A percentile compares a stretch with the other conserved stretches of the same genome.
phyloP scores from a whole-genome alignment of 2,329 filamentous ascomycete species.

The Coniosporium tulheliwenetii region DNA sequence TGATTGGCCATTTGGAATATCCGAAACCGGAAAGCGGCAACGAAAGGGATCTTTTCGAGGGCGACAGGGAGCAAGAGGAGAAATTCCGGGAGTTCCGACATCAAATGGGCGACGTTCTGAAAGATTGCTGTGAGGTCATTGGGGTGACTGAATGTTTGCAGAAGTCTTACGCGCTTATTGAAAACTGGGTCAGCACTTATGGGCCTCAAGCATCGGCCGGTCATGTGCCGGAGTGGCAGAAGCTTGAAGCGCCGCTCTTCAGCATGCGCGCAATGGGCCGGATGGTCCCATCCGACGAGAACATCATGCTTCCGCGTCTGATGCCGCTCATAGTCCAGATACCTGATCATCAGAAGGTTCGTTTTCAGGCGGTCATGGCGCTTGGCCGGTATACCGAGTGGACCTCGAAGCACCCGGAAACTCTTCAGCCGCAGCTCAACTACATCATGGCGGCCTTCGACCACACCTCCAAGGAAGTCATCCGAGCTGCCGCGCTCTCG shows the following conservation, averaged over 20 bases:
- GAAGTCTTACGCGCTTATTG: conserved; percentile 76
- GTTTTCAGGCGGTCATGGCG: conserved; percentile 96
- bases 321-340: conserved; percentile 91
- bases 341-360: conserved; percentile 91
- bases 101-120: conserved; percentile 92
- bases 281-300: conserved; percentile 86
- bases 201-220: conserved; percentile 57
- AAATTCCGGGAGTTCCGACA: conserved; percentile 95
- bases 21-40: conserved; percentile 59
- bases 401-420: conserved; percentile 88
- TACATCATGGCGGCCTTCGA: conserved; percentile 92
- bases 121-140: conserved; percentile 93
- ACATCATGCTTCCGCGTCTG: conserved; percentile 71
- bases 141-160: conserved; percentile 79
- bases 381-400: conserved; percentile 94
- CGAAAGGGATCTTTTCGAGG: conserved; percentile 79
- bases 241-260: conserved; percentile 87
- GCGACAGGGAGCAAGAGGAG: conserved; percentile 88
- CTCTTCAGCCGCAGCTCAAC: conserved; percentile 79
- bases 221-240: conserved; percentile 86
- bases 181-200: conserved; percentile 75
- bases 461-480: conserved; percentile 75
- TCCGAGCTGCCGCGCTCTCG: conserved; percentile 79
- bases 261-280: conserved; percentile 90
- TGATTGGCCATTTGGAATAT: conserved; percentile 81